These are phyloP conservation scores for Puccinia triticina DNA, from an alignment of 1,284 basidiomycete species.

Conservation along the genomic window DNA sequence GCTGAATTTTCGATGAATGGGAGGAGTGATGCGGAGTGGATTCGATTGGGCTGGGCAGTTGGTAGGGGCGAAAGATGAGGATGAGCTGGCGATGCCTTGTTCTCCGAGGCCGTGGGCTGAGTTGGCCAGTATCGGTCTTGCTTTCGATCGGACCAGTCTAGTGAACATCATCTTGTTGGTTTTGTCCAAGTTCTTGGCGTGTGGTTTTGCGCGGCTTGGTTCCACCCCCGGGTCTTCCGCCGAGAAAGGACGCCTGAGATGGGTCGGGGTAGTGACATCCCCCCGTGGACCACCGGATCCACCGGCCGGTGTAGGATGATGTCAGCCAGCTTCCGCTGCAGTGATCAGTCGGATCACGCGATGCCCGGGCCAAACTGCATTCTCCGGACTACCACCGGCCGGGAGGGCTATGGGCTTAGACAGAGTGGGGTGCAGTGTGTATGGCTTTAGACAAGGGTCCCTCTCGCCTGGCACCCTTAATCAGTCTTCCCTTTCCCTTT, in stretches of 20 bases:
- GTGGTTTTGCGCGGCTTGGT: background rate
- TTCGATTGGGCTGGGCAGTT: background rate
- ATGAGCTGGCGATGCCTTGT: background rate
- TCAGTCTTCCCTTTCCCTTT: background rate
- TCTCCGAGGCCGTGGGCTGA: background rate
- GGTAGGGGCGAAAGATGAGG: background rate
- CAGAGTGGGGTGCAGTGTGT: no score
- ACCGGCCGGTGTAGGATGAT: no score
- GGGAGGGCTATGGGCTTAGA: no score
- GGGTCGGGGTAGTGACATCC: no score
- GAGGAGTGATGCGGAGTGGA: background rate
- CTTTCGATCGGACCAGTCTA: background rate
- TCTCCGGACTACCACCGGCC: no score
- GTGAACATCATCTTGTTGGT: background rate
- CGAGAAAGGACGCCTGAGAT: background rate
- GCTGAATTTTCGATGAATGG: slow-evolving; percentile 13
- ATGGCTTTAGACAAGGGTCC: background rate
- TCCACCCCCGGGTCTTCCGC: background rate
- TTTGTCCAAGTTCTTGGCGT: background rate
- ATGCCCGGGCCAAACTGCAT: no score
- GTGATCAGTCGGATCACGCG: no score
- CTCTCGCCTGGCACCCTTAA: background rate
- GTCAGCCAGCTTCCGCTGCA: no score
- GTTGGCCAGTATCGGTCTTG: background rate
- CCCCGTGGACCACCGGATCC: no score